A percentile compares a stretch with the other conserved stretches of the same genome.
These are phyloP conservation scores for Saccharomycopsis babjevae DNA, from an alignment of 805 yeast species.

Conservation along the genomic window DNA sequence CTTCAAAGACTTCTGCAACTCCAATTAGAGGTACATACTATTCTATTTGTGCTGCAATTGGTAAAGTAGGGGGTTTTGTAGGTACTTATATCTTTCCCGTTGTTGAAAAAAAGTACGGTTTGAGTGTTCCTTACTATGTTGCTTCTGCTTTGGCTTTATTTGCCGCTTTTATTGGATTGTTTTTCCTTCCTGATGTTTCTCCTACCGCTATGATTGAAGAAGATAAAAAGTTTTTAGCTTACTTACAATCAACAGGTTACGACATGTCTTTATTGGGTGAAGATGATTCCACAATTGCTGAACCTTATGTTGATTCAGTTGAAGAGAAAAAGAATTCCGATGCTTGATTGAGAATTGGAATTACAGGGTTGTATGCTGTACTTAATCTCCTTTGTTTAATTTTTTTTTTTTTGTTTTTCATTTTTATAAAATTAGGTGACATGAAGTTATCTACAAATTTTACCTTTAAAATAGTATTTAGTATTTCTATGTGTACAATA, in stretches of 20 bases:
- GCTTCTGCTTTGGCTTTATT: conserved; percentile 41
- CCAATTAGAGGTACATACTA: conserved; percentile 86
- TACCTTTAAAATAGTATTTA: no score
- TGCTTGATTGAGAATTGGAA: neutral
- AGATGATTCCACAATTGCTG: conserved; percentile 7
- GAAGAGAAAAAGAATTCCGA: neutral
- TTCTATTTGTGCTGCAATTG: conserved; percentile 84
- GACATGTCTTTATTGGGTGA: conserved; percentile 51
- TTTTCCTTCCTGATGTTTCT: conserved; percentile 45
- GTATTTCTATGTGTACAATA: no score
- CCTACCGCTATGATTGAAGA: conserved; percentile 76
- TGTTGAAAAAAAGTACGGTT: conserved; percentile 48
- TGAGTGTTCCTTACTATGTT: conserved; percentile 72
- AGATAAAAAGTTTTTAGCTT: conserved; percentile 60
- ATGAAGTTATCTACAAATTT: no score
- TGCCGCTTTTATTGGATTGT: conserved; percentile 29
- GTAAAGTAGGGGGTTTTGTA: conserved; percentile 87
- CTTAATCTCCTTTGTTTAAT: neutral
- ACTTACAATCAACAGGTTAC: conserved; percentile 58
- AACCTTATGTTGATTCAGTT: conserved; percentile 2
- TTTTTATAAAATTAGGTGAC: neutral
- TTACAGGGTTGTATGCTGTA: neutral
- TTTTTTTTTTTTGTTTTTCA: neutral
- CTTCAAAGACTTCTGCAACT: conserved; percentile 79
- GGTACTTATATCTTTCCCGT: conserved; percentile 86